phyloP scores from a whole-genome alignment of 352 stramenopile genomes.

The Peronospora belbahrii region DNA sequence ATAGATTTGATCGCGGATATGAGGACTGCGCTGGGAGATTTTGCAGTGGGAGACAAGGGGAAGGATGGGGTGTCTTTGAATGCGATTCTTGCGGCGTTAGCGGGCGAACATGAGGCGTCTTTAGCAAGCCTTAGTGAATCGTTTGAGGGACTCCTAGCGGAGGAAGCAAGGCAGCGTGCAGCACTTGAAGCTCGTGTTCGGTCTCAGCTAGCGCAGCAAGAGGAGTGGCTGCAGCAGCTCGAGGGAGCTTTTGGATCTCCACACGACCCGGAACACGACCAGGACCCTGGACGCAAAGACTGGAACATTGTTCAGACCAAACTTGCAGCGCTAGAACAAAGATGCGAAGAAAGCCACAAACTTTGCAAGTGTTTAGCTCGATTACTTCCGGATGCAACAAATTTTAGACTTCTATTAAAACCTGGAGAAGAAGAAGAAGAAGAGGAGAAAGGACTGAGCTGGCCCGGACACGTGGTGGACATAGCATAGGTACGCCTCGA shows the following conservation, averaged over 20 bases:
- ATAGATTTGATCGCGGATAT: constrained; percentile 11
- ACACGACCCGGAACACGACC: constrained; percentile 31
- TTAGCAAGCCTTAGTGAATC: constrained; percentile 55
- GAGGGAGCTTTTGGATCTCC: constrained; percentile 56
- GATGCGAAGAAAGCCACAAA: constrained; percentile 23
- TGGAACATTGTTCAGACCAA: constrained; percentile 7
- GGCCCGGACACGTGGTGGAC: constrained; percentile 25
- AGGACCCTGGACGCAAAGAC: constrained; percentile 8
- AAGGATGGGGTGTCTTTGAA: constrained; percentile 26
- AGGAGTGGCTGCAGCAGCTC: constrained; percentile 77
- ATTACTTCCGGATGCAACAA: constrained; percentile 12
- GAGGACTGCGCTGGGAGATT: constrained; percentile 7
- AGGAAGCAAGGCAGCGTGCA: constrained; percentile 59
- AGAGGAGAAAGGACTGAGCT: constrained; percentile 14
- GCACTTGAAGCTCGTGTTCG: constrained; percentile 55
- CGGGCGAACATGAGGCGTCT: constrained; percentile 67
- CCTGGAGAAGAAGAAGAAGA: constrained; percentile 4
- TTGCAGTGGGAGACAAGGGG: not conserved
- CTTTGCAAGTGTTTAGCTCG: constrained; percentile 10
- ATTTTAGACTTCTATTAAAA: not conserved
- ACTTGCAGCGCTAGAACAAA: constrained; percentile 18
- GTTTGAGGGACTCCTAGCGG: constrained; percentile 48
- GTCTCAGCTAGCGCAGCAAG: constrained; percentile 48
- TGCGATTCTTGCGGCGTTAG: constrained; percentile 42
- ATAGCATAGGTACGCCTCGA: constrained; percentile 18